phyloP scores from a whole-genome alignment of 306 rosid genomes.

The Quercus berberidifolia region DNA sequence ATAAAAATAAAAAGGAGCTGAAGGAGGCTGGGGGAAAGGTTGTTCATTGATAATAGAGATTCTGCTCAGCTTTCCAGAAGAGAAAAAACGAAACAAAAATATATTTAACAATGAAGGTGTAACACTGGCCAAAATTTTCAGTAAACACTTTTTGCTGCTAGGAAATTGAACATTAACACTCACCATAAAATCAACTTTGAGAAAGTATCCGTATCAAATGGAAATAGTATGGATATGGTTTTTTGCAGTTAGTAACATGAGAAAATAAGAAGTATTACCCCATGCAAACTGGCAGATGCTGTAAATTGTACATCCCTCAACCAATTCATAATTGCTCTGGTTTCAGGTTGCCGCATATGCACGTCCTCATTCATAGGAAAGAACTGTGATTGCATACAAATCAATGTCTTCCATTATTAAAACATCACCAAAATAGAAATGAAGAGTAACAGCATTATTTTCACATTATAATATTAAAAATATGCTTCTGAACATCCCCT shows the following conservation, averaged over 20 bases:
- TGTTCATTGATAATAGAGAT: not conserved
- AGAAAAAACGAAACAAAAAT: not conserved
- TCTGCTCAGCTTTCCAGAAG: not conserved
- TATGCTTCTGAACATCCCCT: not conserved
- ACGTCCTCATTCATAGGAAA: slow-evolving; percentile 50
- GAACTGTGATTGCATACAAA: slow-evolving; percentile 52
- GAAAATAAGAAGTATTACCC: slow-evolving; percentile 55
- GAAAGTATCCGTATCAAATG: not conserved
- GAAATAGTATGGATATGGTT: not conserved
- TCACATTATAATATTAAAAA: not conserved
- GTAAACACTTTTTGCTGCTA: not conserved
- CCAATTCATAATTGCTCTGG: slow-evolving; percentile 92
- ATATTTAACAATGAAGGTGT: not conserved
- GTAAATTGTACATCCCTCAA: slow-evolving; percentile 68
- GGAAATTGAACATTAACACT: not conserved
- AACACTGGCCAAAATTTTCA: not conserved
- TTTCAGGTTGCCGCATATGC: slow-evolving; percentile 76
- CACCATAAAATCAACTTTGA: not conserved
- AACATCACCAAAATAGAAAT: not conserved
- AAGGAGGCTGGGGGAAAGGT: not conserved
- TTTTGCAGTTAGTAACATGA: not conserved
- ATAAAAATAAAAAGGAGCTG: not conserved
- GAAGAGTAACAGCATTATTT: not conserved
- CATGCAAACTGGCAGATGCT: slow-evolving; percentile 98
- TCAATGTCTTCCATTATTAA: slow-evolving; percentile 22